Conservation (phyloP, 805 yeast genomes). For the Hagleromyces aurorensis region DNA sequence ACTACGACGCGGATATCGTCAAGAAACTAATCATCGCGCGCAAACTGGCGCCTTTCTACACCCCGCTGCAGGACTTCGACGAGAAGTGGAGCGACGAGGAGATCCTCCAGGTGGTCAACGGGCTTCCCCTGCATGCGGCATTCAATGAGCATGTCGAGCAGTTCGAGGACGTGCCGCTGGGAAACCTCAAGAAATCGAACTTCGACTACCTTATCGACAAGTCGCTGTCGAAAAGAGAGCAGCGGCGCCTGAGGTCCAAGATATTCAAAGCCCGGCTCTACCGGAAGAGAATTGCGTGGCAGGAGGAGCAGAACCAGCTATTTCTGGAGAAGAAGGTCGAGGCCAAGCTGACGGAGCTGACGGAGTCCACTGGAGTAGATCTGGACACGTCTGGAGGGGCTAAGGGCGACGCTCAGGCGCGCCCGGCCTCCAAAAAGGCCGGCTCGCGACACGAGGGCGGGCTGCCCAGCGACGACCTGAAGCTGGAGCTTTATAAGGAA, state of each 20-base stretch:
- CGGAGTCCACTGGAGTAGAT: slow-evolving; percentile 32
- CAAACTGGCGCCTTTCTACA: slow-evolving; percentile 79
- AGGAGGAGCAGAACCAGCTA: slow-evolving; percentile 50
- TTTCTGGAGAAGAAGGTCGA: slow-evolving; percentile 46
- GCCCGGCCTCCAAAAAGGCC: slow-evolving; percentile 24
- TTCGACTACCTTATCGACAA: slow-evolving; percentile 28
- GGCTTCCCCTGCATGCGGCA: slow-evolving; percentile 49
- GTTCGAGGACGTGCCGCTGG: slow-evolving; percentile 29
- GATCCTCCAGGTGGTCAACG: slow-evolving; percentile 43
- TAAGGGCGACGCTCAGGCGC: no score
- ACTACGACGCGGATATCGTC: slow-evolving; percentile 69
- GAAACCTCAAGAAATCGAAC: slow-evolving; percentile 19
- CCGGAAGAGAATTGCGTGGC: slow-evolving; percentile 40
- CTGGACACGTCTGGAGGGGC: slow-evolving; percentile 8
- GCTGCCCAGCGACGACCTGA: slow-evolving; percentile 35
- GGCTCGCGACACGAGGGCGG: slow-evolving; percentile 29
- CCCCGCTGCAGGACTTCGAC: slow-evolving; percentile 78
- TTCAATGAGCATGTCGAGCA: slow-evolving; percentile 33
- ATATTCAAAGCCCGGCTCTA: slow-evolving; percentile 30
- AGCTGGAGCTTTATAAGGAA: slow-evolving; percentile 53
- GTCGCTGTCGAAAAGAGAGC: slow-evolving; percentile 25
- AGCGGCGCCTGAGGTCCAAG: slow-evolving; percentile 22
- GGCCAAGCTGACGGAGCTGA: slow-evolving; percentile 35
- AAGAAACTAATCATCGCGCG: slow-evolving; percentile 60
- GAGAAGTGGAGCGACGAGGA: slow-evolving; percentile 65